Evolutionary conservation across 2,329 filamentous ascomycete species (phyloP), one percentile per base, ranked within the genome.

Genomic region (Ophiocordyceps camponoti-rufipedis): DNA sequence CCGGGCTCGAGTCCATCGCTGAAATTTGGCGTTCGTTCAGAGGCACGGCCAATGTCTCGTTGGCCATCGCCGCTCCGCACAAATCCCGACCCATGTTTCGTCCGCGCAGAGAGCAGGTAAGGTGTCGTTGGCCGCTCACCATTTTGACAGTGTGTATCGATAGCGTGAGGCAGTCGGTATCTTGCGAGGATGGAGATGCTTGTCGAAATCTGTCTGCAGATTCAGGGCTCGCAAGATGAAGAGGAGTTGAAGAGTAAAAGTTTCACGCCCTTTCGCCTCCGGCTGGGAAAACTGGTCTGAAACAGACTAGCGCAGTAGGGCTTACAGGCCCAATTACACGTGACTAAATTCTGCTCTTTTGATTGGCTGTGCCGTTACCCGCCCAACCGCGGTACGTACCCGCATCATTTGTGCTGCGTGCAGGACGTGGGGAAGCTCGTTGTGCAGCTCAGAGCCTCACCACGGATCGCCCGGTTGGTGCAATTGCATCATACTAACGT

Each of bases 81-180:
- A 46, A 47, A 32, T 47, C 49, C 47, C 48, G 46, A 49, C 47
- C 52, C 42, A 49, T 49, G 49, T 48, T 45, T 44, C 46, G 48
- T 44, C 42, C 46, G 45, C 44, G 44, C 47, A 45, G 39, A 16
- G 44, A 16, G 42, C 7, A 23, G 43, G 50, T 51, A 47, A 47
- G 42, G 48, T 46, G 49, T 23, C 48, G 48, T 47, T 53, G 50
- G 56, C 58, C 58, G 61, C 76, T 78, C 74, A 82, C 78, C 78
- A 82, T 82, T 65, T 79, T 81, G 76, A 70, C 70, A 73, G 66
- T 72, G 70, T 70, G 61, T 62, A 58, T 63, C 58, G 58, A 58
- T 28, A 29, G 13, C 56, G 51, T 60, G 61, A 61, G 58, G 38
- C n/a, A 57, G 59, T 64, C 56, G 59, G 56, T 55, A 51, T 62